Base-by-base conservation (phyloP, 1,139 yeast genomes). In the Chernovozyma aurita region DNA sequence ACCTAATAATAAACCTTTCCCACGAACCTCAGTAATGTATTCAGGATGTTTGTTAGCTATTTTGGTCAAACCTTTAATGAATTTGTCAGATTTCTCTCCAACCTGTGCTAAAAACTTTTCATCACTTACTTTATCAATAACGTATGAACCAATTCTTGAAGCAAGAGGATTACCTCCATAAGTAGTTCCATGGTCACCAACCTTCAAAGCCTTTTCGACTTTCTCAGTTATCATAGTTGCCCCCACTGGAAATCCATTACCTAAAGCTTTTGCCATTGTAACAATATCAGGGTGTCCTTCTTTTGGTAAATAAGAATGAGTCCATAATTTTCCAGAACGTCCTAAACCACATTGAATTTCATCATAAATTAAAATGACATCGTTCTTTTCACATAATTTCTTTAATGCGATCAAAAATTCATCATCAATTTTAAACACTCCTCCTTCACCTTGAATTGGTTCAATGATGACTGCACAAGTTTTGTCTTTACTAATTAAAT, bases 361-460 rank as follows among this genome's bases (percentile, higher is more conserved):
- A 62, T 92, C 98, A 56, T 80, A 88, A 45, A 92, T 90, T 40
- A 92, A 74, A 27, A 86, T 57, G 9, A 85, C 95, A 38, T 85
- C 80, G 48, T 83, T 73, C 39, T 81, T 74, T 39, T 66, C 64
- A 58, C 97, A 88, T 38, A 85, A 63, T 47, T 76, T 59, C 47
- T 85, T 79, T 55, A 92, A 66, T 35, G 78, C 78, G 3, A 67
- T 53, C 46, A 92, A 67, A 51, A 87, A 88, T 30, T 78, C 85
- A 0, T 62, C 52, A 22, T 76, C 71, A 38, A 86, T 74, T 16
- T 80, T 77, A 50, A 80, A 79, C 17, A 92, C 81, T 42, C 98
- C 98, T 38, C 98, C 98, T 65, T 92, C 98, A 47, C 97, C 98
- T 65, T 92, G 98, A 42, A 92, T 81, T 16, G 98, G 98, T 63